Conservation (phyloP, 2,329 filamentous ascomycete genomes). For the Nannizziopsis arthrosporioides region DNA sequence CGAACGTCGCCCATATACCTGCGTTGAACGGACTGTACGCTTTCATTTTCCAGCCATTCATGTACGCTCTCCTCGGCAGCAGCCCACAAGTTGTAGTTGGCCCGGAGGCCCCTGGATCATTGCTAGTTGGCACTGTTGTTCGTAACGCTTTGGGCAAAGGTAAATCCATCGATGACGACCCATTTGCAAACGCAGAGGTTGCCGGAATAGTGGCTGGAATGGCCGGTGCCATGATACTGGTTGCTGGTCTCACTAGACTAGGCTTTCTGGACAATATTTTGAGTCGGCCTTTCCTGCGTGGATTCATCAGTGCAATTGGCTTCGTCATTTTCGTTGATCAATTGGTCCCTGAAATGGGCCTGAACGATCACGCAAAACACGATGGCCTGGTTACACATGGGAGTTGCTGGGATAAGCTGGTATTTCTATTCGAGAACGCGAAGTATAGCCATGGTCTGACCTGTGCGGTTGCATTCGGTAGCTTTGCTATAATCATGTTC, state of each 20-base stretch:
- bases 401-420: conserved; percentile 73
- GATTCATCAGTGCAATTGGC: conserved; percentile 94
- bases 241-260: conserved; percentile 70
- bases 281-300: conserved; percentile 79
- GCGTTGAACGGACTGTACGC: conserved; percentile 89
- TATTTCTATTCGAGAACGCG: conserved; percentile 62
- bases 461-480: conserved; percentile 60
- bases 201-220: conserved; percentile 82
- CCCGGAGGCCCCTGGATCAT: conserved; percentile 83
- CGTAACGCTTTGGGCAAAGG: conserved; percentile 63
- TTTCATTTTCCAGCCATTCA: conserved; percentile 81
- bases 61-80: conserved; percentile 84
- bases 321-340: conserved; percentile 95
- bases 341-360: conserved; percentile 76
- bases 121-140: conserved; percentile 79
- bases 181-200: conserved; percentile 64
- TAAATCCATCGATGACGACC: conserved; percentile 52
- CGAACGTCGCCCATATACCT: conserved; percentile 84
- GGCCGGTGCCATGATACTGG: conserved; percentile 76
- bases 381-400: conserved; percentile 59
- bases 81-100: conserved; percentile 90
- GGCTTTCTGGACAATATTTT: conserved; percentile 92
- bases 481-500: conserved; percentile 83
- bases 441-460: conserved; percentile 61
- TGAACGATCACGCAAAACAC: conserved; percentile 54